Evolutionary conservation across 208 protist species (phyloP), one percentile per base, ranked within the genome.

Genomic region (Trypanosoma boissoni): DNA sequence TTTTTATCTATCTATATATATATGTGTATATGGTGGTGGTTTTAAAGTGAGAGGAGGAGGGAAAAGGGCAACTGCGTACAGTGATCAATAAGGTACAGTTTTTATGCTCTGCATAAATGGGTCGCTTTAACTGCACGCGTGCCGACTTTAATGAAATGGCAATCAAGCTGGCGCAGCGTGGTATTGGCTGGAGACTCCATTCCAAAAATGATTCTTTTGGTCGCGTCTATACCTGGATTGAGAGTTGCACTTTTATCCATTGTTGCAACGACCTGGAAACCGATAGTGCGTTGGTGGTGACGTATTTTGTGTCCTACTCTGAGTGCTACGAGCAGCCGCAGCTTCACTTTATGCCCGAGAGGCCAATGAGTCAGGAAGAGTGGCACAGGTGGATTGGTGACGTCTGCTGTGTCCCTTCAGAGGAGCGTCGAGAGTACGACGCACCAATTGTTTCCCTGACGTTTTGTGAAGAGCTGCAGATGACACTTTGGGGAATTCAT

Each of bases 401-500:
- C 23, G 64, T 78, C 16, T 58, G 48, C 39, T 65, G 46, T 21
- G 36, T 57, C 34, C 34, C 34, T 32, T 9, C 31, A 9, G 27
- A 12, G 10, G 55, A 58, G 29, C 8, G 34, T 12, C 18, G 39
- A 10, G 50, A 57, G 3, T 64, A 59, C 21, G 57, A 63, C 3
- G 42, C 41, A 12, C 64, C 64, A 16, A 42, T 73, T 32, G 31
- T 73, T 34, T 67, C 67, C 2, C 31, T 67, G 48, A 43, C 36
- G 6, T 88, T 77, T 54, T 70, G 45, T 51, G 74, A 88, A 10
- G 81, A 88, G 14, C 21, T 78, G 4, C 36, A 68, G 28, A 62
- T 66, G 63, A 23, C 74, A 23, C 53, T 80, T 53, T 88, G 78
- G 76, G 49, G 69, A 2, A 42, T 88, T 9, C 81, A 88, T 50